phyloP scores from a whole-genome alignment of 768 basidiomycete species.

The Phlebiopsis flavidoalba region DNA sequence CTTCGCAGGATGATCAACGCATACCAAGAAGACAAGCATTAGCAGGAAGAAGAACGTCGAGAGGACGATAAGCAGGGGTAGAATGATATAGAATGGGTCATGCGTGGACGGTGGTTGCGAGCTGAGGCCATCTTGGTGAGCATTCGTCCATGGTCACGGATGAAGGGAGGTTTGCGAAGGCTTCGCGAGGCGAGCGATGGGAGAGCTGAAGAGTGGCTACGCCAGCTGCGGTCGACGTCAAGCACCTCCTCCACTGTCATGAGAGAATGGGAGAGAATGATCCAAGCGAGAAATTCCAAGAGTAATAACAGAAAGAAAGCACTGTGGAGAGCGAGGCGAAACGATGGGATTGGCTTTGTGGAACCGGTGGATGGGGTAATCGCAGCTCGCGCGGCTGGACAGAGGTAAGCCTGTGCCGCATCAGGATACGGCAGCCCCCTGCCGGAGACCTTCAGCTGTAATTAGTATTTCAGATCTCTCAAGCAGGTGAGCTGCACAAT shows the following conservation, averaged over 20 bases:
- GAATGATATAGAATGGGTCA: conserved; percentile 78
- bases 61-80: conserved; percentile 91
- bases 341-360: conserved; percentile 1
- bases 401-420: conserved; percentile 10
- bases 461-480: background rate
- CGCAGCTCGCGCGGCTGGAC: conserved; percentile 9
- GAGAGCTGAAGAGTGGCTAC: conserved; percentile 11
- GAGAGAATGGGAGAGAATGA: conserved; percentile 3
- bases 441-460: background rate
- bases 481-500: background rate
- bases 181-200: background rate
- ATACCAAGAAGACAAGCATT: conserved; percentile 82
- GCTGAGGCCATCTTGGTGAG: background rate
- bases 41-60: conserved; percentile 91
- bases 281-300: background rate
- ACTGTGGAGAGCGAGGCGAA: background rate
- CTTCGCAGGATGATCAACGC: conserved; percentile 80
- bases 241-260: conserved; percentile 9
- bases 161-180: background rate
- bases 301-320: conserved; percentile 3
- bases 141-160: conserved; percentile 8
- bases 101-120: conserved; percentile 24
- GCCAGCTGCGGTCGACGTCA: conserved; percentile 10
- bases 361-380: conserved; percentile 1
- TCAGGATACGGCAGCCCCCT: conserved; percentile 3